Evolutionary conservation across 805 yeast species (phyloP), one percentile per base, ranked within the genome.

Genomic region (Nakazawaea ishiwadae): DNA sequence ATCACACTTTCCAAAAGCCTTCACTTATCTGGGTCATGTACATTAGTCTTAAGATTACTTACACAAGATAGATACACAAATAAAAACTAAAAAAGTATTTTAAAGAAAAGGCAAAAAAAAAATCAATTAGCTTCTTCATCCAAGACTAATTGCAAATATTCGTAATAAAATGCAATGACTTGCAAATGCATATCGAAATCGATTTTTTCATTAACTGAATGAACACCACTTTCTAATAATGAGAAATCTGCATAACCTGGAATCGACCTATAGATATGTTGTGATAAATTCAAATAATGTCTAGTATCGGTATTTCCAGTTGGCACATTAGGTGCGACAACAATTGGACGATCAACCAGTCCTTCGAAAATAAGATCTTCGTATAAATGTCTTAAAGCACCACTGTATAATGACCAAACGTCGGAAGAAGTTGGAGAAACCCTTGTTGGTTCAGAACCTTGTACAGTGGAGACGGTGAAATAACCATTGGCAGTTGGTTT

Each of bases 261-360:
- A 31, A 69, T 65, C 55, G 69, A 78, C 50, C 85, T 68, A 63
- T 67, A 79, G 42, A 79, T 76, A 54, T 77, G 68, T 40, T 60
- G 62, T 12, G 81, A 67, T 52, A 79, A 62, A 39, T 66, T 57
- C 80, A 81, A 76, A 56, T 79, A 79, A 49, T 72, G 63, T 48
- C 69, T 68, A 10, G 84, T 77, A 55, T 79, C 85, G 3, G 85
- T 79, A 55, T 79, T 79, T 6, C 77, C 84, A 6, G 81, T 63
- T 62, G 73, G 68, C 18, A 77, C 53, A 14, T 67, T 65, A 14
- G 84, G 81, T 0, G 80, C 58, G 14, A 69, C 60, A 32, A 56
- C 56, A 7, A 54, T 47, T 12, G 57, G 56, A 2, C 35, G 36
- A 16, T 37, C 42, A 5, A 28, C 14, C 2, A 30, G 31, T 40